A percentile compares a stretch with the other conserved stretches of the same genome.
Evolutionary conservation across 208 protist species (phyloP).

Genomic region (Leishmania lainsoni): DNA sequence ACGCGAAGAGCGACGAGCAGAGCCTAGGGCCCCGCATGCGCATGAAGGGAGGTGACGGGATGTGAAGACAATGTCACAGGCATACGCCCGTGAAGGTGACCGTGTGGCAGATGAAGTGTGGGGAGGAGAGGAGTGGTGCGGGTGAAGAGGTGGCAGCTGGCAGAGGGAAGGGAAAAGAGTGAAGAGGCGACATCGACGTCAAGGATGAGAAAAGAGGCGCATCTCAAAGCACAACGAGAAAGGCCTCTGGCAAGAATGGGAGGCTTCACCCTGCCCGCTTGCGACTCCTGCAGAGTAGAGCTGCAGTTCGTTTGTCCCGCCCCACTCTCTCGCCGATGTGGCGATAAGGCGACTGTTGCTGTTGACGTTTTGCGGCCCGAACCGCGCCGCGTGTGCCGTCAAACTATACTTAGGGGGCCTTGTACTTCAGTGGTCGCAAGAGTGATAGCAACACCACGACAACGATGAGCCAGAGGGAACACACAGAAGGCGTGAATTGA

Average conservation of each 20-base stretch:
- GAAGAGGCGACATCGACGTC: not conserved
- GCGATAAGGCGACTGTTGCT: not conserved
- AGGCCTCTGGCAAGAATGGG: not conserved
- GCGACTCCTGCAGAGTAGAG: not conserved
- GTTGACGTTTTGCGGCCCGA: not conserved
- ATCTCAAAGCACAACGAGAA: not conserved
- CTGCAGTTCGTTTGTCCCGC: not conserved
- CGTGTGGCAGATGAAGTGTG: not conserved
- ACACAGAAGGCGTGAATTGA: not conserved
- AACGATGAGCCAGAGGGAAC: not conserved
- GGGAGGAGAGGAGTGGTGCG: not conserved
- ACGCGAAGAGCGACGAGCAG: not conserved
- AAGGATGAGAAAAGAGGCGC: not conserved
- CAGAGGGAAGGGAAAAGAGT: not conserved
- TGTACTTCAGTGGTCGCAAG: not conserved
- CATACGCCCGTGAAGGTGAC: not conserved
- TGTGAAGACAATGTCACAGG: not conserved
- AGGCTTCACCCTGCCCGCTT: not conserved
- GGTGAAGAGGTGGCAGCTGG: not conserved
- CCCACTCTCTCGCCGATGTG: not conserved
- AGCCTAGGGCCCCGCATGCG: too few relatives aligned
- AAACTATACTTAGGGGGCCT: not conserved
- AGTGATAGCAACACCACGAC: not conserved
- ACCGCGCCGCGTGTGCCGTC: not conserved
- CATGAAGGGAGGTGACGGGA: not conserved